phyloP scores from a whole-genome alignment of 2,329 filamentous ascomycete species.

The Blastomyces silverae region DNA sequence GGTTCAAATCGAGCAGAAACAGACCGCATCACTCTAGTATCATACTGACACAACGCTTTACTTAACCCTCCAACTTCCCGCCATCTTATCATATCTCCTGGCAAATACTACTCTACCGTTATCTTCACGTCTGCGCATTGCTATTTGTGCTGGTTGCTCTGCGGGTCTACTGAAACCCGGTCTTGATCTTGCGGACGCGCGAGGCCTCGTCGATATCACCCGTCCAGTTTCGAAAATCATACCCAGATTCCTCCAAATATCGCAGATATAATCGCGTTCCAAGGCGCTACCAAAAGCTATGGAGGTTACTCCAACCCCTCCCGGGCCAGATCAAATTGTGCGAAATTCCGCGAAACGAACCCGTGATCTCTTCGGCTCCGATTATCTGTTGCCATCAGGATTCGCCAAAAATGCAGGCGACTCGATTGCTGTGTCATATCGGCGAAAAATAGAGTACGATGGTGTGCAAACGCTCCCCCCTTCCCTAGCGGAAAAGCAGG shows the following conservation, averaged over 20 bases:
- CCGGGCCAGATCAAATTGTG: conserved; percentile 32
- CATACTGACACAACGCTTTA: neutral
- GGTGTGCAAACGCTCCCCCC: conserved; percentile 70
- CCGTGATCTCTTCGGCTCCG: conserved; percentile 43
- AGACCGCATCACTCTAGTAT: neutral
- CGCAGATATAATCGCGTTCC: neutral
- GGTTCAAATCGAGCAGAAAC: neutral
- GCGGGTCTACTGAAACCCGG: neutral
- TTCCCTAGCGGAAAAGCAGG: conserved; percentile 71
- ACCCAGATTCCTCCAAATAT: neutral
- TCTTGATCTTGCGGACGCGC: neutral
- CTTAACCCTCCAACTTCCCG: neutral
- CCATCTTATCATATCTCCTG: neutral
- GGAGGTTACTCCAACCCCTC: conserved; percentile 25
- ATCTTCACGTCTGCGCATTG: neutral
- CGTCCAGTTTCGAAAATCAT: neutral
- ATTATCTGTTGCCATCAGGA: conserved; percentile 41
- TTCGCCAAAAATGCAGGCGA: conserved; percentile 38
- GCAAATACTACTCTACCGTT: neutral
- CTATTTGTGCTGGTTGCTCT: neutral
- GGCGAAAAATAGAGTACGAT: conserved; percentile 61
- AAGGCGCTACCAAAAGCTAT: conserved; percentile 22
- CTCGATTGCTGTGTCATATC: conserved; percentile 42
- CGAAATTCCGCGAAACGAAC: conserved; percentile 42
- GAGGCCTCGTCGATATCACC: neutral